A percentile compares a stretch with the other conserved stretches of the same genome.
These are phyloP conservation scores for Clausena lansium DNA, from an alignment of 345 rosid species.

Conservation along the genomic window DNA sequence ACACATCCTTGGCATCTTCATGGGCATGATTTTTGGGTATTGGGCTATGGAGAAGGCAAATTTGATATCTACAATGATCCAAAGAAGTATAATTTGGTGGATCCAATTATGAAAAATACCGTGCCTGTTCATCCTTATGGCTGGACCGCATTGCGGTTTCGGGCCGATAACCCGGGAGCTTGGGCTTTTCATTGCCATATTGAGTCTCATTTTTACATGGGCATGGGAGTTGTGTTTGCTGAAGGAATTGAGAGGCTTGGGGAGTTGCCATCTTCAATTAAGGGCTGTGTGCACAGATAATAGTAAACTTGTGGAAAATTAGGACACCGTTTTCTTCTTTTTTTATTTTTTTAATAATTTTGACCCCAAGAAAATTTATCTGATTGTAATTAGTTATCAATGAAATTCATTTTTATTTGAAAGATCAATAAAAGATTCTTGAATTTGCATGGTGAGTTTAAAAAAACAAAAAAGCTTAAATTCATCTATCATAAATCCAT, in stretches of 20 bases:
- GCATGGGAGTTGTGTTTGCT: slow-evolving; percentile 69
- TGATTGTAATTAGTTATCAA: background rate
- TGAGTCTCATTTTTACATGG: slow-evolving; percentile 73
- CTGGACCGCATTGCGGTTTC: slow-evolving; percentile 73
- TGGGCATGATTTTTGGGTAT: slow-evolving; percentile 89
- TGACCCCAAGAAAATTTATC: background rate
- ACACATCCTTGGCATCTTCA: slow-evolving; percentile 91
- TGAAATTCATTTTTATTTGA: background rate
- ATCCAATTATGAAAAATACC: slow-evolving; percentile 82
- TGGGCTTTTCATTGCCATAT: slow-evolving; percentile 85
- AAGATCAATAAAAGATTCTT: background rate
- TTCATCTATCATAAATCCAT: too few species aligned
- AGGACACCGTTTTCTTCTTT: background rate
- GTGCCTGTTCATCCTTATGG: slow-evolving; percentile 69
- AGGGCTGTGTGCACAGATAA: slow-evolving; percentile 51
- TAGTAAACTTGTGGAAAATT: background rate
- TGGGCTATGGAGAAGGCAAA: slow-evolving; percentile 65
- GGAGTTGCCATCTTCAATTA: slow-evolving; percentile 53
- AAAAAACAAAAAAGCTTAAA: too few species aligned
- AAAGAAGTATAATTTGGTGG: slow-evolving; percentile 46
- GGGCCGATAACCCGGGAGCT: slow-evolving; percentile 67
- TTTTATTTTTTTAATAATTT: too few species aligned
- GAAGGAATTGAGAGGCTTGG: slow-evolving; percentile 52
- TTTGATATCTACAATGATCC: slow-evolving; percentile 47
- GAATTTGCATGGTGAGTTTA: too few species aligned